phyloP scores from a whole-genome alignment of 495 filamentous ascomycete species.

The Penicillium coffeae region DNA sequence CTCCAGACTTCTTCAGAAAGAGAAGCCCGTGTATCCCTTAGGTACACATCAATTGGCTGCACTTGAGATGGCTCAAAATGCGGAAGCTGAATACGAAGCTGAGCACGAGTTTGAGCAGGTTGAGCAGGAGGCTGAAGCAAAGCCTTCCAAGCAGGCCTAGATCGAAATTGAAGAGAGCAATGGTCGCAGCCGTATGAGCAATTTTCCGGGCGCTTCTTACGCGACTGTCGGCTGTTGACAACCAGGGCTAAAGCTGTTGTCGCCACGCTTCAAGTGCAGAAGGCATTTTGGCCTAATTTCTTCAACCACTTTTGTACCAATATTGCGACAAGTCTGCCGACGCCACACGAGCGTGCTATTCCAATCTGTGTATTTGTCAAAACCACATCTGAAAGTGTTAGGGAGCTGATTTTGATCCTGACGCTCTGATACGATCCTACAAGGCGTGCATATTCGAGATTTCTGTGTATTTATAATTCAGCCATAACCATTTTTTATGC shows the following conservation, averaged over 20 bases:
- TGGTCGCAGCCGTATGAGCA: neutral
- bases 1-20: conserved; percentile 8
- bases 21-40: neutral
- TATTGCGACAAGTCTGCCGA: conserved; percentile 21
- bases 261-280: neutral
- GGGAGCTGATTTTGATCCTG: conserved; percentile 6
- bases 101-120: neutral
- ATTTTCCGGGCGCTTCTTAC: neutral
- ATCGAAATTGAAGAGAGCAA: neutral
- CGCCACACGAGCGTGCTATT: conserved; percentile 12
- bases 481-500: conserved; percentile 23
- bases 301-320: conserved; percentile 22
- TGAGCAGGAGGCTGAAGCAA: neutral
- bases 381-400: neutral
- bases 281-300: neutral
- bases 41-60: neutral
- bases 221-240: neutral
- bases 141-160: neutral
- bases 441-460: conserved; percentile 24
- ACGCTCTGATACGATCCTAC: conserved; percentile 16
- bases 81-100: neutral
- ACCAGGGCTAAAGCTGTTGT: neutral
- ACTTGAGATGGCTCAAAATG: neutral
- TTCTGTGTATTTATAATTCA: conserved; percentile 42
- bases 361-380: neutral